These are phyloP conservation scores for Fusarium pseudocircinatum DNA, from an alignment of 2,329 filamentous ascomycete species.

Conservation along the genomic window DNA sequence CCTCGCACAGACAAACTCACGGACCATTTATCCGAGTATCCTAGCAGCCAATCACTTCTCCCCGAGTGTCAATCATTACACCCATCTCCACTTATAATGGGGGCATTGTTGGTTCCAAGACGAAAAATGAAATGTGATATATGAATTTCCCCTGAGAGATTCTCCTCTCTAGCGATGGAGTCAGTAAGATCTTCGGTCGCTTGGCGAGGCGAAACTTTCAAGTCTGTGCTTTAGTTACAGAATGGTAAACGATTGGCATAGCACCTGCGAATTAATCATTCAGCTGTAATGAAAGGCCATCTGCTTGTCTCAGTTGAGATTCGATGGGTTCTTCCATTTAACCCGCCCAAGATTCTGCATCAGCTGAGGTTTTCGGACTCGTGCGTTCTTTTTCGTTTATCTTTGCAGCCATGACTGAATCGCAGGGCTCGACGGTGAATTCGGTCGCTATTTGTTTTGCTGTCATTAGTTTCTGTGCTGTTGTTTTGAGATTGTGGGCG, in stretches of 20 bases:
- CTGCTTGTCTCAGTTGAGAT: constrained; percentile 8
- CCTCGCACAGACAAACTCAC: neutral
- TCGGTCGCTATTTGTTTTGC: constrained; percentile 25
- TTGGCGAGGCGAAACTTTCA: neutral
- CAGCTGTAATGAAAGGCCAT: neutral
- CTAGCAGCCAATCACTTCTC: constrained; percentile 7
- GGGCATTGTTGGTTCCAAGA: neutral
- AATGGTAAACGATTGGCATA: neutral
- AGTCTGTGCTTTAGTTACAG: constrained; percentile 10
- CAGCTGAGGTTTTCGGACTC: neutral
- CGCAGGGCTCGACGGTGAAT: constrained; percentile 13
- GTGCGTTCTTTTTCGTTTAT: neutral
- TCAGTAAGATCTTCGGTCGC: neutral
- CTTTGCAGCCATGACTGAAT: constrained; percentile 7
- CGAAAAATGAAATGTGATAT: neutral
- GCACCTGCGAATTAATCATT: neutral
- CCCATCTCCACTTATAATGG: neutral
- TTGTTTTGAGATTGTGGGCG: constrained; percentile 25
- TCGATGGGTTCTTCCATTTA: constrained; percentile 13
- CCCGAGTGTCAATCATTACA: neutral
- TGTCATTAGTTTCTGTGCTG: constrained; percentile 22
- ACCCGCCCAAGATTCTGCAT: neutral
- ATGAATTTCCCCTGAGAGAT: constrained; percentile 2
- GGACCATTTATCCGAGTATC: neutral
- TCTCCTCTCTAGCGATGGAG: neutral